Conservation (phyloP, 2,329 filamentous ascomycete genomes). For the Diaporthe ampelina region DNA sequence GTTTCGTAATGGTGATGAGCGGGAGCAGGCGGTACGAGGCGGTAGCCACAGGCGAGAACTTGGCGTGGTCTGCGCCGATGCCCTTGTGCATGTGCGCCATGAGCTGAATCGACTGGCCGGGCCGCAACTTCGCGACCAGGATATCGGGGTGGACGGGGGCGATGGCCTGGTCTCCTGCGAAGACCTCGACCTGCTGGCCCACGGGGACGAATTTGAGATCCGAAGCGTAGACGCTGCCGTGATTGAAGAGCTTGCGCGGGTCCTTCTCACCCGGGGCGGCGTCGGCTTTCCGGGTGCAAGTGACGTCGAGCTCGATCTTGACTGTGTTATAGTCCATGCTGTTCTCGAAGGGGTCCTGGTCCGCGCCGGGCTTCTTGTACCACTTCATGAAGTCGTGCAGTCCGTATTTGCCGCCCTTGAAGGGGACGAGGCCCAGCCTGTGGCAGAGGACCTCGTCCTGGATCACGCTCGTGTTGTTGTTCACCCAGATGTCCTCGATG, state of each 20-base stretch:
- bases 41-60: slow-evolving; percentile 96
- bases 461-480: slow-evolving; percentile 98
- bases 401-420: slow-evolving; percentile 83
- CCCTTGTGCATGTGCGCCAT: slow-evolving; percentile 97
- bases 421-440: slow-evolving; percentile 89
- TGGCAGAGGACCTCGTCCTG: slow-evolving; percentile 97
- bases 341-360: slow-evolving; percentile 72
- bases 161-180: slow-evolving; percentile 78
- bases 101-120: slow-evolving; percentile 87
- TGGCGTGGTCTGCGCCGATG: slow-evolving; percentile 92
- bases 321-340: slow-evolving; percentile 89
- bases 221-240: slow-evolving; percentile 85
- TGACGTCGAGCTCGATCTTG: slow-evolving; percentile 80
- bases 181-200: slow-evolving; percentile 79
- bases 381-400: slow-evolving; percentile 84
- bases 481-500: slow-evolving; percentile 92
- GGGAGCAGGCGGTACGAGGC: slow-evolving; percentile 93
- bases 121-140: slow-evolving; percentile 91
- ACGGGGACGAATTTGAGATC: slow-evolving; percentile 83
- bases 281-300: slow-evolving; percentile 84
- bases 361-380: slow-evolving; percentile 78
- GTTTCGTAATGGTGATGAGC: slow-evolving; percentile 84
- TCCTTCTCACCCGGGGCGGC: slow-evolving; percentile 82
- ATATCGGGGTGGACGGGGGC: slow-evolving; percentile 90
- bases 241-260: slow-evolving; percentile 85